Evolutionary conservation across 345 rosid species (phyloP).

Genomic region (Euphorbia pulcherrima): DNA sequence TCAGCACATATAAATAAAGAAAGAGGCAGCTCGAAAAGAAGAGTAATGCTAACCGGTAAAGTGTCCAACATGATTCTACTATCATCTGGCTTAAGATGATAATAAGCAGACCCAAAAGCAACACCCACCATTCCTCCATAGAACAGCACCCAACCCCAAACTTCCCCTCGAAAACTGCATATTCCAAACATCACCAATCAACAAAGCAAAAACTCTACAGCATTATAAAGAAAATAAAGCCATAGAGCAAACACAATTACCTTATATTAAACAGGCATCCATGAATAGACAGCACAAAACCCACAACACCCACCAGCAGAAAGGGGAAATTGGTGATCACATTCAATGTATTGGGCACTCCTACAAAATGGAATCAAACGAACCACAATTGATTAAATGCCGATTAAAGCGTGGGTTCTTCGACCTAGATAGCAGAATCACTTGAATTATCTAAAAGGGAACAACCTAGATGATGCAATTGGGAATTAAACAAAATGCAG

Average conservation of each 20-base stretch:
- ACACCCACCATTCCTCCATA: conserved; percentile 59
- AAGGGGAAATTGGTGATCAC: conserved; percentile 85
- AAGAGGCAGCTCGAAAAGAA: conserved; percentile 7
- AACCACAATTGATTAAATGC: background rate
- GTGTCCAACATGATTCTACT: conserved; percentile 63
- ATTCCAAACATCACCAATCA: background rate
- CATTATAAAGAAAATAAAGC: conserved; percentile 9
- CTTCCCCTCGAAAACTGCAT: conserved; percentile 67
- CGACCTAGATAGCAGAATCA: conserved; percentile 22
- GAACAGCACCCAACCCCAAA: conserved; percentile 75
- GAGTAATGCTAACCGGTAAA: conserved; percentile 64
- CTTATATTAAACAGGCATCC: conserved; percentile 64
- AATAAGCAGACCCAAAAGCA: conserved; percentile 85
- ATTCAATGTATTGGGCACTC: conserved; percentile 84
- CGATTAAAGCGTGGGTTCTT: no score
- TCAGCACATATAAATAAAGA: background rate
- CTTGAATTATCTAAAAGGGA: background rate
- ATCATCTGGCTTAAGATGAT: conserved; percentile 81
- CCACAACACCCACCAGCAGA: conserved; percentile 70
- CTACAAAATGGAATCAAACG: conserved; percentile 20
- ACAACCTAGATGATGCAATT: background rate
- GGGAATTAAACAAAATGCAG: background rate
- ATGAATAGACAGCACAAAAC: conserved; percentile 63
- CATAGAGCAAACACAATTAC: conserved; percentile 16
- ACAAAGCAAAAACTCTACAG: background rate